These are phyloP conservation scores for Plectosphaerella plurivora DNA, from an alignment of 2,329 filamentous ascomycete species.

Conservation along the genomic window DNA sequence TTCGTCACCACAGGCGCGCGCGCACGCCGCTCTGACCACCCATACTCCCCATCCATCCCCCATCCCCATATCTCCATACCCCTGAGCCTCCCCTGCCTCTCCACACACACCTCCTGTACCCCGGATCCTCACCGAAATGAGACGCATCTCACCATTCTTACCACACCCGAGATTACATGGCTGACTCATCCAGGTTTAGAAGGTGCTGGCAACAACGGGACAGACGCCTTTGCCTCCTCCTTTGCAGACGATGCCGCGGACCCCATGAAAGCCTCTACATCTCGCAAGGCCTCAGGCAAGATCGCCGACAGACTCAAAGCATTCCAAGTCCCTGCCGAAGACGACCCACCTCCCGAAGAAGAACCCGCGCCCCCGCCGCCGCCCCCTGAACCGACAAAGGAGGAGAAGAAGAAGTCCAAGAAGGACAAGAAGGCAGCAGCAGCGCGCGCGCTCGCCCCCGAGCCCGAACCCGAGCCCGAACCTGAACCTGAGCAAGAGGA, in stretches of 20 bases:
- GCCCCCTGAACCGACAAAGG: slow-evolving; percentile 22
- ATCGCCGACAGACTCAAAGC: slow-evolving; percentile 54
- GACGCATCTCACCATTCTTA: slow-evolving; percentile 7
- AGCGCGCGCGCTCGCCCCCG: slow-evolving; percentile 12
- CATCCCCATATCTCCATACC: slow-evolving; percentile 1
- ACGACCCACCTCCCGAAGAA: slow-evolving; percentile 28
- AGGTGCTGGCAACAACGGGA: slow-evolving; percentile 30
- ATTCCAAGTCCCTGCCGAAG: slow-evolving; percentile 38
- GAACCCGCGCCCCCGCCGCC: slow-evolving; percentile 32
- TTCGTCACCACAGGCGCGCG: slow-evolving; percentile 21
- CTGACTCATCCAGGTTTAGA: slow-evolving; percentile 48
- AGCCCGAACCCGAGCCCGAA: slow-evolving; percentile 10
- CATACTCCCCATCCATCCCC: slow-evolving; percentile 1
- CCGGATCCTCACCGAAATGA: slow-evolving; percentile 7
- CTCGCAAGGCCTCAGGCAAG: slow-evolving; percentile 43
- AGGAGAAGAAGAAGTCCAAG: slow-evolving; percentile 37
- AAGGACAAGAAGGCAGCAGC: slow-evolving; percentile 33
- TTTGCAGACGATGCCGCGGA: slow-evolving; percentile 25
- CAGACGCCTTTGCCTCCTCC: slow-evolving; percentile 35
- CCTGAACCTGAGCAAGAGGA: slow-evolving; percentile 22
- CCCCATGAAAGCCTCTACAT: slow-evolving; percentile 33
- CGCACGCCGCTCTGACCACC: slow-evolving; percentile 1
- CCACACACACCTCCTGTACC: background rate
- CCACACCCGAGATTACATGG: slow-evolving; percentile 37
- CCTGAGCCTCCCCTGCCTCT: slow-evolving; percentile 14